These are phyloP conservation scores for Gnomoniopsis smithogilvyi DNA, from an alignment of 2,329 filamentous ascomycete genomes.

Conservation along the genomic window DNA sequence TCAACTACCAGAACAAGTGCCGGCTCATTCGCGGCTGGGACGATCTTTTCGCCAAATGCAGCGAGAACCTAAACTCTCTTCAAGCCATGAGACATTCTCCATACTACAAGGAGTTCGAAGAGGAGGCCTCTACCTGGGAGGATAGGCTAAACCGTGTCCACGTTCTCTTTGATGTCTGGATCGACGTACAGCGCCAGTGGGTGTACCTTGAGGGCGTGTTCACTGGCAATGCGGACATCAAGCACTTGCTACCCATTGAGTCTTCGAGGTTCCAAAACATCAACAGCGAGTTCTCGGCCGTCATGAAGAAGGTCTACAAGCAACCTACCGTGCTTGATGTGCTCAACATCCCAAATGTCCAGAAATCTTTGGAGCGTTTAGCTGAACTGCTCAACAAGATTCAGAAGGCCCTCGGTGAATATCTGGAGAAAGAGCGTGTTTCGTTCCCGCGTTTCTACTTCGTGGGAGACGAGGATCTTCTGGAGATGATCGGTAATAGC, in stretches of 20 bases:
- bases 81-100: conserved; percentile 99
- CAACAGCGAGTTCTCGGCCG: conserved; percentile 97
- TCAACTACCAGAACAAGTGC: conserved; percentile 98
- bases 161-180: conserved; percentile 98
- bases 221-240: conserved; percentile 97
- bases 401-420: conserved; percentile 96
- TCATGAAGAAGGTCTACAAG: conserved; percentile 99
- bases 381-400: conserved; percentile 99
- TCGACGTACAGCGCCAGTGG: conserved; percentile 99
- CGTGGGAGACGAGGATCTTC: conserved; percentile 94
- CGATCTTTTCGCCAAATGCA: conserved; percentile 96
- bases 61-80: conserved; percentile 94
- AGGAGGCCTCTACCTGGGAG: conserved; percentile 95
- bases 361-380: conserved; percentile 91
- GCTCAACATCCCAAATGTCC: conserved; percentile 89
- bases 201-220: conserved; percentile 99
- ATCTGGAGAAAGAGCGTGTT: conserved; percentile 94
- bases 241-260: conserved; percentile 93
- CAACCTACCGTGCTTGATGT: conserved; percentile 95
- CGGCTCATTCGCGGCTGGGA: conserved; percentile 97
- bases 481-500: conserved; percentile 99
- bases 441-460: conserved; percentile 99
- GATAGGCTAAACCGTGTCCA: conserved; percentile 97
- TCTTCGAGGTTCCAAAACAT: conserved; percentile 98
- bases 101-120: conserved; percentile 99